phyloP scores from a whole-genome alignment of 2,329 filamentous ascomycete genomes.

The Simplicillium sp. region DNA sequence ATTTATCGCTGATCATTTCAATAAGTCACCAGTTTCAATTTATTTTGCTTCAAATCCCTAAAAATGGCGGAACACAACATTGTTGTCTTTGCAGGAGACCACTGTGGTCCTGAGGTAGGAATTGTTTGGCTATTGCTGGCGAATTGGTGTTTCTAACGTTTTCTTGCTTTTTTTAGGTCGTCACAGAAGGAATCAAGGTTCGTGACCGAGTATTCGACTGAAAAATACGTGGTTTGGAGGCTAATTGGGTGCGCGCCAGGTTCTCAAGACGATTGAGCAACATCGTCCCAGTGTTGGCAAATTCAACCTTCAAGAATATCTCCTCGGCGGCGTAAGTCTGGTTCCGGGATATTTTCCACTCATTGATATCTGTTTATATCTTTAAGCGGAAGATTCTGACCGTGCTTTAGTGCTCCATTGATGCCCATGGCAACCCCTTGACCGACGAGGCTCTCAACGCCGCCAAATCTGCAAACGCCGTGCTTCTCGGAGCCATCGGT shows the following conservation, averaged over 20 bases:
- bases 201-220: conserved; percentile 3
- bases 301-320: conserved; percentile 85
- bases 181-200: conserved; percentile 80
- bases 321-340: conserved; percentile 77
- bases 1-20: neutral
- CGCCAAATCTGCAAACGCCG: conserved; percentile 77
- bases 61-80: conserved; percentile 66
- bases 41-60: neutral
- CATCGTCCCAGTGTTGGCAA: conserved; percentile 57
- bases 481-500: conserved; percentile 87
- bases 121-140: conserved; percentile 3
- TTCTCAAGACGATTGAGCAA: conserved; percentile 71
- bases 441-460: conserved; percentile 76
- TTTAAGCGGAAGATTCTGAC: too few species aligned
- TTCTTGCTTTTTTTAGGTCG: conserved; percentile 41
- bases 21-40: neutral
- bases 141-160: conserved; percentile 1
- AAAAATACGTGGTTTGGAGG: too few species aligned
- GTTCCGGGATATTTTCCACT: neutral
- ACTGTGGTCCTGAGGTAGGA: conserved; percentile 77
- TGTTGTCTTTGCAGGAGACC: conserved; percentile 75
- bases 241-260: conserved; percentile 43
- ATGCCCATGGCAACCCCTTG: conserved; percentile 62
- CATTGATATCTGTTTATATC: neutral
- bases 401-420: conserved; percentile 89